Evolutionary conservation across 768 basidiomycete genomes (phyloP).

Genomic region (Termitomyces bulborhizus): DNA sequence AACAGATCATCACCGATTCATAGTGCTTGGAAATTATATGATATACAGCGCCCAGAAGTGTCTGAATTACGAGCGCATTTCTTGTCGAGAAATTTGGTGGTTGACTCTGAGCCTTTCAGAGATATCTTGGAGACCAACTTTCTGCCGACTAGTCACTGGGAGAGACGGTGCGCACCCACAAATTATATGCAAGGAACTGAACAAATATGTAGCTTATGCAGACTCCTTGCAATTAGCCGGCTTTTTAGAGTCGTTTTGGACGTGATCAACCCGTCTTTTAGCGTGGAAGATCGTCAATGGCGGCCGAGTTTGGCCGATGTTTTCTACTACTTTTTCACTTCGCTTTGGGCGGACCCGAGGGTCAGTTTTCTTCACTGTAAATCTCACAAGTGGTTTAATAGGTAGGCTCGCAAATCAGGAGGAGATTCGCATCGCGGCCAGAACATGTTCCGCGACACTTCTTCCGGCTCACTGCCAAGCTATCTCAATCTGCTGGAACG

Average conservation of each 20-base stretch:
- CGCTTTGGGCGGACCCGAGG: conserved; percentile 58
- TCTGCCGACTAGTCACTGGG: conserved; percentile 32
- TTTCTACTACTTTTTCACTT: conserved; percentile 54
- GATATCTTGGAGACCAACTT: conserved; percentile 38
- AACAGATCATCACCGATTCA: not conserved
- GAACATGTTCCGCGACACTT: conserved; percentile 53
- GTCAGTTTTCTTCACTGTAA: conserved; percentile 25
- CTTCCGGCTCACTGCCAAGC: conserved; percentile 61
- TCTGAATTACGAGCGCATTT: conserved; percentile 47
- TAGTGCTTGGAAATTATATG: conserved; percentile 69
- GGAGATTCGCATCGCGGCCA: conserved; percentile 55
- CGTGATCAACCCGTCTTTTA: conserved; percentile 55
- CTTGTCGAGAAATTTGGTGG: conserved; percentile 52
- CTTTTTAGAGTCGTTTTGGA: conserved; percentile 65
- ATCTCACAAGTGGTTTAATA: not conserved
- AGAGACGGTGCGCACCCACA: conserved; percentile 38
- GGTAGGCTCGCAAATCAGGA: conserved; percentile 37
- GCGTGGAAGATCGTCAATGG: conserved; percentile 64
- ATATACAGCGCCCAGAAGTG: conserved; percentile 50
- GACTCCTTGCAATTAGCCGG: conserved; percentile 45
- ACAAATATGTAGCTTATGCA: conserved; percentile 16
- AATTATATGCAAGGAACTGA: not conserved
- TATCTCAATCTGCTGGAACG: conserved; percentile 65
- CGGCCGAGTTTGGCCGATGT: conserved; percentile 52
- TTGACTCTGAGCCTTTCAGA: conserved; percentile 60